Percentiles rank a stretch among this genome's conserved stretches.
Evolutionary conservation across 495 filamentous ascomycete species (phyloP).

Genomic region (Podospora anserina): DNA sequence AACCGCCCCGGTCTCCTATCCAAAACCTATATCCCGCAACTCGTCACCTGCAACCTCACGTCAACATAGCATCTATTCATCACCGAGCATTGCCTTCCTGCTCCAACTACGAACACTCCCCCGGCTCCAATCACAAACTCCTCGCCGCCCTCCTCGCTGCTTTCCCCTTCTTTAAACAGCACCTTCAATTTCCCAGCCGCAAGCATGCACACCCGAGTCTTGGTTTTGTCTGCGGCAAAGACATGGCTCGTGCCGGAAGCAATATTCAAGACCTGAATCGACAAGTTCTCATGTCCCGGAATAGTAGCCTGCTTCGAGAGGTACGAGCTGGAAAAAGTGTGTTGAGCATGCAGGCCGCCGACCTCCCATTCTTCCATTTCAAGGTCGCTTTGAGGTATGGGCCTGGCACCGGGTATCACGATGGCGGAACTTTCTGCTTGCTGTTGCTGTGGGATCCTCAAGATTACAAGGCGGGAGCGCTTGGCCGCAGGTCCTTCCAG

Average conservation of each 20-base stretch:
- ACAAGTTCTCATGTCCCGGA: slow-evolving; percentile 20
- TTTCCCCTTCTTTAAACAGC: neutral
- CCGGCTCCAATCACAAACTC: slow-evolving; percentile 29
- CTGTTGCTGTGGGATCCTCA: neutral
- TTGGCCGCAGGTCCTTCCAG: neutral
- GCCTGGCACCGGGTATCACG: neutral
- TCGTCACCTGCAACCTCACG: slow-evolving; percentile 30
- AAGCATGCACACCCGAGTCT: slow-evolving; percentile 29
- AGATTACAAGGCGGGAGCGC: neutral
- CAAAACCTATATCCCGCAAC: neutral
- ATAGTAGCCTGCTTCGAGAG: slow-evolving; percentile 8
- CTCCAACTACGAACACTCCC: slow-evolving; percentile 28
- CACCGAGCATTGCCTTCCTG: slow-evolving; percentile 22
- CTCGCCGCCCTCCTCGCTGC: slow-evolving; percentile 17
- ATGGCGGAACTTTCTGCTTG: neutral
- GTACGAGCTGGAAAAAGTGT: neutral
- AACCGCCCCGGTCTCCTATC: no score
- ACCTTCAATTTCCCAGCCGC: slow-evolving; percentile 30
- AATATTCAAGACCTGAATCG: slow-evolving; percentile 27
- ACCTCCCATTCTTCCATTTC: slow-evolving; percentile 23
- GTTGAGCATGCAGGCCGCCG: neutral
- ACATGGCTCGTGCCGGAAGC: slow-evolving; percentile 25
- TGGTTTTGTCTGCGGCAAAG: slow-evolving; percentile 13
- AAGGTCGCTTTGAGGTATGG: neutral
- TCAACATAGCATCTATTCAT: slow-evolving; percentile 31